Conservation (phyloP, 371 early-diverging fungal genomes). For the Rhizopus delemar region DNA sequence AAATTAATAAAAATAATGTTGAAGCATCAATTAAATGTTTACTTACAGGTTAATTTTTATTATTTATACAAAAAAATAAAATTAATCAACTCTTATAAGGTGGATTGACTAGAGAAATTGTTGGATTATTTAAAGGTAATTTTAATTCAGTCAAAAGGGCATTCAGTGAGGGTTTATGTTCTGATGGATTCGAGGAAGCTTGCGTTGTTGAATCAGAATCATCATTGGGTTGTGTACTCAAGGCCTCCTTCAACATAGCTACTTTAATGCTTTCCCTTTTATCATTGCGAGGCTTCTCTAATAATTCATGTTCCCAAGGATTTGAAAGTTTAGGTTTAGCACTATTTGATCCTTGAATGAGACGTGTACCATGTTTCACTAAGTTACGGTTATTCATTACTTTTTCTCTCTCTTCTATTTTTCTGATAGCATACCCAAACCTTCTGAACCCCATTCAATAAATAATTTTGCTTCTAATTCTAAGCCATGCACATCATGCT, state of each 20-base stretch:
- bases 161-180: slow-evolving; percentile 3
- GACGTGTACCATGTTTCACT: slow-evolving; percentile 17
- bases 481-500: slow-evolving; percentile 22
- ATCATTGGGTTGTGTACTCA: slow-evolving; percentile 4
- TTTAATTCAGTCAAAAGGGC: slow-evolving; percentile 21
- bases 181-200: slow-evolving; percentile 12
- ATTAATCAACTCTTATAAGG: slow-evolving; percentile 17
- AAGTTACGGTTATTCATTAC: too few species aligned
- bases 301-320: slow-evolving; percentile 20
- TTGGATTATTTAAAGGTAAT: background rate
- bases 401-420: too few species aligned
- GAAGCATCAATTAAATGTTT: too few species aligned
- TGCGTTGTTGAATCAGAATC: slow-evolving; percentile 25
- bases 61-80: too few species aligned
- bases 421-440: too few species aligned
- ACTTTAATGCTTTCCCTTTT: slow-evolving; percentile 33
- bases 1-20: too few species aligned
- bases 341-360: slow-evolving; percentile 10
- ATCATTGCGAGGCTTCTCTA: background rate
- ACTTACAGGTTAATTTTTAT: too few species aligned
- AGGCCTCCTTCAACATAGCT: slow-evolving; percentile 48
- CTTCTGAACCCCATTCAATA: slow-evolving; percentile 11
- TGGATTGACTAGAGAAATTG: slow-evolving; percentile 27
- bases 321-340: slow-evolving; percentile 18
- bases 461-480: slow-evolving; percentile 39